Conservation (phyloP, 768 basidiomycete species). For the Leccinum pellstonianum region DNA sequence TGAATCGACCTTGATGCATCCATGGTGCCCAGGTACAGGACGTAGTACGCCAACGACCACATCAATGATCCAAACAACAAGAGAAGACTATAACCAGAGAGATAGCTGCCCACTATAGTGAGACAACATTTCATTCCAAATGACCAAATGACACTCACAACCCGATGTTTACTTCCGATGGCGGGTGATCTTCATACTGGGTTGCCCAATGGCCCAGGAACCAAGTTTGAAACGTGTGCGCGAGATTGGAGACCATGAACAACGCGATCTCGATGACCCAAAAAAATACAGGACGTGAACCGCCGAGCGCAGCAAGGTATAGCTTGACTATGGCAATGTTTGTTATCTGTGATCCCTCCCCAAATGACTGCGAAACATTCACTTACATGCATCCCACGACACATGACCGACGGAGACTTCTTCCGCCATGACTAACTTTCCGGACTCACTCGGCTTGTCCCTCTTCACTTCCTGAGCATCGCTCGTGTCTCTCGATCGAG, state of each 20-base stretch:
- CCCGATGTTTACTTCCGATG: background rate
- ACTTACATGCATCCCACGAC: conserved; percentile 2
- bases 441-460: background rate
- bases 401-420: conserved; percentile 2
- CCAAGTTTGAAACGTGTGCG: background rate
- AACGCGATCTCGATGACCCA: background rate
- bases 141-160: background rate
- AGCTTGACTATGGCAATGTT: background rate
- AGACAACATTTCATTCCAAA: no score
- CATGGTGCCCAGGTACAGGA: background rate
- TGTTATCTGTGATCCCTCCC: background rate
- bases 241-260: background rate
- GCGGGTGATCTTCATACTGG: conserved; percentile 2
- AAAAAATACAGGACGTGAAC: background rate
- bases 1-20: background rate
- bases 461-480: background rate
- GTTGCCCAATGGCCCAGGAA: conserved; percentile 6
- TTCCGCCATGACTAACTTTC: background rate
- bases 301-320: conserved; percentile 1
- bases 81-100: background rate
- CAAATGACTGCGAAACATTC: background rate
- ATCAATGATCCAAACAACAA: background rate
- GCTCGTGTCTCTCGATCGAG: background rate
- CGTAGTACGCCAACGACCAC: background rate
- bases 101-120: background rate